Evolutionary conservation across 805 yeast genomes (phyloP), one percentile per base, ranked within the genome.

Genomic region (Kuraishia cidri): DNA sequence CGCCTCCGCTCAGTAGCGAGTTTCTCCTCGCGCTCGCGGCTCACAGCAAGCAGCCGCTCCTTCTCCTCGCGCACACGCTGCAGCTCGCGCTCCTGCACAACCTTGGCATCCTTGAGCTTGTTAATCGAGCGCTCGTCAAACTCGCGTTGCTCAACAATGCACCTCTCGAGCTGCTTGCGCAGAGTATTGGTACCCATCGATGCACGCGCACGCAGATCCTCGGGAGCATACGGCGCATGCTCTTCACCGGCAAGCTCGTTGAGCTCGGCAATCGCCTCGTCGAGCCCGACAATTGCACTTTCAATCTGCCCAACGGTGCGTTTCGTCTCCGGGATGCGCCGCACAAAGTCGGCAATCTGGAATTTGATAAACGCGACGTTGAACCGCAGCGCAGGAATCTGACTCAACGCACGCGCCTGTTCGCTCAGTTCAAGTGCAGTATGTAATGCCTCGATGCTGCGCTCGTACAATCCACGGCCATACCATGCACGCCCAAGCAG

Each of bases 401-500:
- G 63, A 43, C 60, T 43, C 38, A 60, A 41, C 29, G 54, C 45
- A 46, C 63, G 66, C 0, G 95, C 85, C 39, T 66, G 62, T 42
- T 69, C 61, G 5, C 85, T 71, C 43, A 71, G 74, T 28, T 71
- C 76, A 36, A 86, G 62, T 0, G 95, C 71, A 34, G 66, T 74
- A 26, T 68, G 60, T 34, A 79, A 71, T 39, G 67, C 74, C n/a
- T 60, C 71, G 30, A 77, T 49, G 36, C 71, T 79, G 54, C 71
- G 78, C 48, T 84, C 95, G 21, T 64, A 60, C 25, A 67, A 50
- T 8, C 85, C 97, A 51, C 95, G 69, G 16, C 75, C 66, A 41
- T 77, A 76, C 97, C 97, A 88, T 2, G 92, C 90, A 40, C 88
- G 72, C 28, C 95, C 95, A 37, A 90, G 64, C 41, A 83, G 67